These are phyloP conservation scores for Citrus sinensis DNA, from an alignment of 345 rosid species.

Conservation along the genomic window DNA sequence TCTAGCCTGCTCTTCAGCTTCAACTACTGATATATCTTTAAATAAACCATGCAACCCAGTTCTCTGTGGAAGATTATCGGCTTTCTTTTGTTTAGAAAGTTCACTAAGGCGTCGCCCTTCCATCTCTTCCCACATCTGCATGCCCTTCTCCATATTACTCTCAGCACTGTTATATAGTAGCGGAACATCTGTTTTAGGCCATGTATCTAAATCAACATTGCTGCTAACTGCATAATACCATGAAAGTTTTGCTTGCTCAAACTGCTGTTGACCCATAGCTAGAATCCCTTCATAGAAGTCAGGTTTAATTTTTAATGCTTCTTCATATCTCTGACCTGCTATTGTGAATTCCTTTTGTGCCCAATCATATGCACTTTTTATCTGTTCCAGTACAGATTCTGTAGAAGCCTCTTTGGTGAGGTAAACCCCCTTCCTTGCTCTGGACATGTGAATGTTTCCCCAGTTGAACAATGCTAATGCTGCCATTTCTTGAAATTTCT, in stretches of 20 bases:
- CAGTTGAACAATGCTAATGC: conserved; percentile 84
- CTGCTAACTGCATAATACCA: conserved; percentile 72
- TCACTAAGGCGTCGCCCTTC: conserved; percentile 32
- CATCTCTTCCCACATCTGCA: conserved; percentile 62
- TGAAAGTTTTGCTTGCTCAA: conserved; percentile 86
- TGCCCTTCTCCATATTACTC: conserved; percentile 65
- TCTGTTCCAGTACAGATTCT: conserved; percentile 52
- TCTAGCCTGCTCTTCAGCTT: conserved; percentile 46
- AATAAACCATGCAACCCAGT: conserved; percentile 34
- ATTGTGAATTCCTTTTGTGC: conserved; percentile 48
- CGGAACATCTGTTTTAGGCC: conserved; percentile 51
- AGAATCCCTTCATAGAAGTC: conserved; percentile 66
- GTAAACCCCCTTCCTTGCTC: conserved; percentile 70
- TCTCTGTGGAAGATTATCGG: conserved; percentile 23
- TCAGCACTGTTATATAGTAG: conserved; percentile 69
- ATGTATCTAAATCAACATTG: conserved; percentile 52
- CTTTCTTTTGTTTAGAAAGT: conserved; percentile 21
- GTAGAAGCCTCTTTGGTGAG: conserved; percentile 47
- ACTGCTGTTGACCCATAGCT: conserved; percentile 77
- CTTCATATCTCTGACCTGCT: conserved; percentile 68
- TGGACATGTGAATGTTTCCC: conserved; percentile 86
- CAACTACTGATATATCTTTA: conserved; percentile 42
- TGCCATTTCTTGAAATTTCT: conserved; percentile 81
- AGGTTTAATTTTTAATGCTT: conserved; percentile 75
- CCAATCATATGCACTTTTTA: conserved; percentile 55